Conservation (phyloP, 768 basidiomycete species). For the Pleurotus cornucopiae region DNA sequence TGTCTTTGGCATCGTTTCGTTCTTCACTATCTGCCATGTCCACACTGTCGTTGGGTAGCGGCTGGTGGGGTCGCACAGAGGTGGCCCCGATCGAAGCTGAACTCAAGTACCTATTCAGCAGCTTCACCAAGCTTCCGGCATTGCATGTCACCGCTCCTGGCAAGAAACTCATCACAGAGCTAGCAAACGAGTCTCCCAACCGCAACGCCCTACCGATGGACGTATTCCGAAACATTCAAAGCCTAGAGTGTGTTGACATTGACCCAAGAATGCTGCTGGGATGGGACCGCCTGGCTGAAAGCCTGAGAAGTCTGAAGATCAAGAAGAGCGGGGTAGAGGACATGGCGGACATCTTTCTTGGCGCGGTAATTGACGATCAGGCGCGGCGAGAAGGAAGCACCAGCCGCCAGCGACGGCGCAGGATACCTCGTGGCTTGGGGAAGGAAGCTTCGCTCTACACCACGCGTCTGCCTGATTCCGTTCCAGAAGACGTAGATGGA, state of each 20-base stretch:
- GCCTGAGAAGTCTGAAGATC: constrained; percentile 70
- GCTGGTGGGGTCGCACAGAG: constrained; percentile 68
- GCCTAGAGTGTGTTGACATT: constrained; percentile 70
- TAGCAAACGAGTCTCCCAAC: constrained; percentile 63
- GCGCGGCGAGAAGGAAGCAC: constrained; percentile 55
- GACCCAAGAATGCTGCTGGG: constrained; percentile 81
- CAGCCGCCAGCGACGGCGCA: constrained; percentile 41
- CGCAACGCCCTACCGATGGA: constrained; percentile 78
- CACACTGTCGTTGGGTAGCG: constrained; percentile 62
- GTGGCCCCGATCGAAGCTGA: constrained; percentile 62
- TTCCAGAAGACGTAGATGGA: constrained; percentile 42
- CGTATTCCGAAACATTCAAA: constrained; percentile 80
- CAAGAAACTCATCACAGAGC: constrained; percentile 62
- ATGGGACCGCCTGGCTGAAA: constrained; percentile 75
- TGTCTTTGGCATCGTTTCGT: constrained; percentile 70
- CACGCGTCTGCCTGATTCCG: constrained; percentile 51
- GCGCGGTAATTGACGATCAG: constrained; percentile 76
- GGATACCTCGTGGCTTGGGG: constrained; percentile 33
- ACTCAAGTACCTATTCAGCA: constrained; percentile 83
- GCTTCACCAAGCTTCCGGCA: constrained; percentile 87
- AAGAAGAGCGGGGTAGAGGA: constrained; percentile 81
- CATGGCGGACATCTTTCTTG: constrained; percentile 70
- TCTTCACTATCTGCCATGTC: constrained; percentile 78
- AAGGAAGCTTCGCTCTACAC: constrained; percentile 44
- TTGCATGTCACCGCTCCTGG: constrained; percentile 63